Base-by-base conservation (phyloP, 1,284 basidiomycete species). In the Marasmius oreades region DNA sequence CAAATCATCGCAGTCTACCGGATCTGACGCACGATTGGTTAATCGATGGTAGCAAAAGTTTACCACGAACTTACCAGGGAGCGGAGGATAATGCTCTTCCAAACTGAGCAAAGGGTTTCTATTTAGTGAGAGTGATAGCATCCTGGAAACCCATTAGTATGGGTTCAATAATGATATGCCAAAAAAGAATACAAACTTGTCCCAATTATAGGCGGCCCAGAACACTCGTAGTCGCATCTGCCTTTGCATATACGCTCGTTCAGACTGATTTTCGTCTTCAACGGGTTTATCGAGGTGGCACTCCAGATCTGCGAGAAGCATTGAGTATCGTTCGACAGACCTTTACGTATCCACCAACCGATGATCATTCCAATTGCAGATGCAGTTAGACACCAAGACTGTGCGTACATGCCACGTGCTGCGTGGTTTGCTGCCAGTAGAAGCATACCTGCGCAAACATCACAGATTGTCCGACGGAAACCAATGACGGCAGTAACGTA, bases 151-250 rank as follows among this genome's bases (percentile, higher is more conserved):
- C n/a, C 2, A 14, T 48, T 16, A 52, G 20, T n/a, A 5, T 11
- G 22, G n/a, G 14, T 14, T 16, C 20, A 20, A 2, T 14, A 26
- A 14, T 45, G 6, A 22, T 12, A 37, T 26, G 10, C 34, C 24
- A 36, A 31, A 24, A 7, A 26, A 8, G 8, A 20, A 20, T 16
- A 46, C 56, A 31, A 14, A 55, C 59, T 58, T 61, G 52, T 61
- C 59, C 59, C 59, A 61, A 12, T 55, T 55, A 43, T 58, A 61
- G 11, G 55, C 37, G 16, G 57, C 57, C 59, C 59, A 61, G 24
- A 61, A 61, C 14, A 61, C 22, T 33, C 55, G 33, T 4, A 55
- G 37, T n/a, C 57, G 34, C 52, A 57, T 61, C 23, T 57, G 52
- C 26, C 51, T 34, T 10, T 55, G 54, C 5, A 46, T 22, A 12